phyloP scores from a whole-genome alignment of 805 yeast genomes.

The Limtongia smithiae region DNA sequence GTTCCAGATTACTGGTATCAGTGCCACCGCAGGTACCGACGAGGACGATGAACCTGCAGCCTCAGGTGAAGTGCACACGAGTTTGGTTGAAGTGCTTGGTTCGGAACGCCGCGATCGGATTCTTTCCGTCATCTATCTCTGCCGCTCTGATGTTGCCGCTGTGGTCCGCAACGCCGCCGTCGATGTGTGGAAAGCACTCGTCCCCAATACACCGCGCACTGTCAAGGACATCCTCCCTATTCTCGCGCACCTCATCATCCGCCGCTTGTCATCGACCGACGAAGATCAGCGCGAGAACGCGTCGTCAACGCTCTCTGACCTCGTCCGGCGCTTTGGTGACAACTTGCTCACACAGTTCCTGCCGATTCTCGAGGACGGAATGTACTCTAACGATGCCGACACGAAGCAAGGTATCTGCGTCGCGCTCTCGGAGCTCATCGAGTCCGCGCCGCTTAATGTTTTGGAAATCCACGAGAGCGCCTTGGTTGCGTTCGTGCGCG shows the following conservation, averaged over 20 bases:
- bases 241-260: conserved; percentile 73
- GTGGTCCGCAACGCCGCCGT: conserved; percentile 84
- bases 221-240: conserved; percentile 88
- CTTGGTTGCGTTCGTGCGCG: conserved; percentile 71
- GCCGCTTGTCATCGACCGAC: conserved; percentile 78
- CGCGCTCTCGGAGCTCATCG: conserved; percentile 81
- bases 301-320: conserved; percentile 89
- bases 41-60: conserved; percentile 39
- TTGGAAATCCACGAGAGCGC: conserved; percentile 61
- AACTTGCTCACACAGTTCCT: conserved; percentile 77
- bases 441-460: conserved; percentile 59
- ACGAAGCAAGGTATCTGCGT: conserved; percentile 95
- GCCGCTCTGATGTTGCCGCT: conserved; percentile 88
- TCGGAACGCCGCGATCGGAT: conserved; percentile 82
- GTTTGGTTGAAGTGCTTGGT: conserved; percentile 77
- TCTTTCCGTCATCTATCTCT: conserved; percentile 79
- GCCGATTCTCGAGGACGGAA: conserved; percentile 74
- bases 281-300: conserved; percentile 79
- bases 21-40: conserved; percentile 51
- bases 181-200: conserved; percentile 95
- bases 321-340: conserved; percentile 90
- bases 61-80: conserved; percentile 50
- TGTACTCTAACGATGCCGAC: conserved; percentile 61
- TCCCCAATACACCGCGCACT: conserved; percentile 91
- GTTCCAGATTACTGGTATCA: conserved; percentile 89